Evolutionary conservation across 1,284 basidiomycete species (phyloP).

Genomic region (Dichomitus squalens): DNA sequence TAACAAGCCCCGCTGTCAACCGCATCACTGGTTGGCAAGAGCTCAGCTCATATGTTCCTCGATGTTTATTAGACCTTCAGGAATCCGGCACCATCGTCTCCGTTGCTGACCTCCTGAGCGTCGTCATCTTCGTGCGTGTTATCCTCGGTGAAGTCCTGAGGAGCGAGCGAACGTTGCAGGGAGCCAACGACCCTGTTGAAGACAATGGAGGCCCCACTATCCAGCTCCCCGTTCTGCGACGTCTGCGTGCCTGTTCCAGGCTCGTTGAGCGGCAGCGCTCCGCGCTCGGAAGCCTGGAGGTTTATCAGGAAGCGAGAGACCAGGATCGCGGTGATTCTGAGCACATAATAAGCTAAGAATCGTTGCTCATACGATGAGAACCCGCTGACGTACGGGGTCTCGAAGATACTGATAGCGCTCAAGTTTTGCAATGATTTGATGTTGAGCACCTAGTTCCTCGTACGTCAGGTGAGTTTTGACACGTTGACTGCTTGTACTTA

Average conservation of each 20-base stretch:
- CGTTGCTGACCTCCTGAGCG: too few relatives aligned
- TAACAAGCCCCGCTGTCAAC: too few relatives aligned
- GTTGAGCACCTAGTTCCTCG: not conserved
- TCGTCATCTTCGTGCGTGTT: too few relatives aligned
- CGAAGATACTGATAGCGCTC: not conserved
- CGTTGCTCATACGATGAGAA: not conserved
- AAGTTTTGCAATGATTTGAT: too few relatives aligned
- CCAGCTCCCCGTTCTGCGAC: not conserved
- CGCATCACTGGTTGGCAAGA: too few relatives aligned
- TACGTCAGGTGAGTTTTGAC: not conserved
- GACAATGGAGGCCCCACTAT: not conserved
- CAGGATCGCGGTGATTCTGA: not conserved
- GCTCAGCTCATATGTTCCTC: too few relatives aligned
- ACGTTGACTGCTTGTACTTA: too few relatives aligned
- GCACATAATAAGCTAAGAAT: not conserved
- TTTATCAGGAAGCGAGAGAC: slow-evolving; percentile 1
- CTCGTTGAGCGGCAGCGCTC: not conserved
- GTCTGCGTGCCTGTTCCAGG: not conserved
- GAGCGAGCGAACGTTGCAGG: not conserved
- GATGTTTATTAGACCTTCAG: too few relatives aligned
- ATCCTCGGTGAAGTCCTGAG: not conserved
- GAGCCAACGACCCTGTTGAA: not conserved
- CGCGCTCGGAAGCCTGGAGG: not conserved
- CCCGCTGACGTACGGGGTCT: not conserved
- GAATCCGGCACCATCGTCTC: too few relatives aligned